Evolutionary conservation across 768 basidiomycete species (phyloP).

Genomic region (Leccinellum rugosiceps): DNA sequence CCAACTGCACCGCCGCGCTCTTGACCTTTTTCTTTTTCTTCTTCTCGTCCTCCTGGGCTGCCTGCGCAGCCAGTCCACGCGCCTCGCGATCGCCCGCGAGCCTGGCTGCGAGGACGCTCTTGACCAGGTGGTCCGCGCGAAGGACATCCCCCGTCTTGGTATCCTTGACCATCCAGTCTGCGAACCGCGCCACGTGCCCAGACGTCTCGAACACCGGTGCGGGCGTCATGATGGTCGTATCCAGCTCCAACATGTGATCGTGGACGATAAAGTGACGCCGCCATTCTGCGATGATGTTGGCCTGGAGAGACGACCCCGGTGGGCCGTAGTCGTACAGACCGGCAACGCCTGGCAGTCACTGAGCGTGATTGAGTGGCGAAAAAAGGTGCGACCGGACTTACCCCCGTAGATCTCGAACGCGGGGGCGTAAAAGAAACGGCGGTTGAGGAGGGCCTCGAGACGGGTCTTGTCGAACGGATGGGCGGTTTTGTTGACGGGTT

Average conservation of each 20-base stretch:
- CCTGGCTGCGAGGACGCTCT: slow-evolving; percentile 85
- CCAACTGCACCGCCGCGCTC: slow-evolving; percentile 62
- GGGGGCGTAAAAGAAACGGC: slow-evolving; percentile 96
- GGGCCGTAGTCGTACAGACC: slow-evolving; percentile 98
- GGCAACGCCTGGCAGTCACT: slow-evolving; percentile 70
- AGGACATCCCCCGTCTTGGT: slow-evolving; percentile 92
- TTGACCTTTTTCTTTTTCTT: slow-evolving; percentile 72
- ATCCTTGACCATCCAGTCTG: slow-evolving; percentile 99
- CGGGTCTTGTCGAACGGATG: slow-evolving; percentile 85
- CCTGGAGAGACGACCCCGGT: slow-evolving; percentile 91
- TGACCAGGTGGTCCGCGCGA: slow-evolving; percentile 94
- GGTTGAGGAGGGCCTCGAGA: slow-evolving; percentile 81
- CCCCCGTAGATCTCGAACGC: slow-evolving; percentile 99
- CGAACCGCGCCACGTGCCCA: slow-evolving; percentile 96
- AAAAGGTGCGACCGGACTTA: slow-evolving; percentile 32
- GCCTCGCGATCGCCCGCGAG: slow-evolving; percentile 91
- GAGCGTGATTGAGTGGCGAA: neutral
- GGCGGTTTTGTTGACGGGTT: slow-evolving; percentile 67
- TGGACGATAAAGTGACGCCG: slow-evolving; percentile 97
- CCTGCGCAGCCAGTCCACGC: slow-evolving; percentile 64
- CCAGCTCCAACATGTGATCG: slow-evolving; percentile 97
- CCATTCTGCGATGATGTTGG: slow-evolving; percentile 97
- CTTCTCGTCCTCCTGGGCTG: slow-evolving; percentile 53
- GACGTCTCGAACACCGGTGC: slow-evolving; percentile 93
- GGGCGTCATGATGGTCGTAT: slow-evolving; percentile 97